Conservation (phyloP, 1,284 basidiomycete genomes). For the Volvariella surrecta region DNA sequence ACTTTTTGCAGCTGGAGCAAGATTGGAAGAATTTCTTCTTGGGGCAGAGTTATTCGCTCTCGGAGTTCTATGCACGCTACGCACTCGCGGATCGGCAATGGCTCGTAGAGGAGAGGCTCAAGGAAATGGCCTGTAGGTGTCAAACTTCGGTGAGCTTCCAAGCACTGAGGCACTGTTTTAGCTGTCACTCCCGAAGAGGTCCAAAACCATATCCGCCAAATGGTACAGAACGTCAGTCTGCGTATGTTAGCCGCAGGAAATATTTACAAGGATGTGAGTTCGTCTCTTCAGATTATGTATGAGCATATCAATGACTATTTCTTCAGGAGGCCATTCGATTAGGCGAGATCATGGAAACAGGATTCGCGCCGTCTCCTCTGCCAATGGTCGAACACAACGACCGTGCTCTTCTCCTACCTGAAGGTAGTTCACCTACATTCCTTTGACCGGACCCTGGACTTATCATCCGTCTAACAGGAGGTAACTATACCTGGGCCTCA, state of each 20-base stretch:
- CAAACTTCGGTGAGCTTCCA: too few species aligned
- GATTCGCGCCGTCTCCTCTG: constrained; percentile 52
- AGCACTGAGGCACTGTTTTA: constrained; percentile 21
- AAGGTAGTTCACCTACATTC: constrained; percentile 33
- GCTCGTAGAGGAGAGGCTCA: constrained; percentile 78
- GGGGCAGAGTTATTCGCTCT: constrained; percentile 76
- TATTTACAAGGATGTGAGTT: constrained; percentile 66
- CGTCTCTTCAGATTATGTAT: not conserved
- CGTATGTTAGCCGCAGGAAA: constrained; percentile 85
- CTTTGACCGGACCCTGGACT: too few species aligned
- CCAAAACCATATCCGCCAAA: constrained; percentile 50
- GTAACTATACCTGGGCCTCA: constrained; percentile 64
- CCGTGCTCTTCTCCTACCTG: constrained; percentile 60
- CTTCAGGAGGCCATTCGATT: constrained; percentile 69
- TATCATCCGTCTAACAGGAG: constrained; percentile 41
- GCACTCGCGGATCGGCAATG: constrained; percentile 67
- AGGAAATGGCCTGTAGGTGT: constrained; percentile 65
- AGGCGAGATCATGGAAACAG: constrained; percentile 65
- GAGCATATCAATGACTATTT: constrained; percentile 6
- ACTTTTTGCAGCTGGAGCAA: constrained; percentile 44
- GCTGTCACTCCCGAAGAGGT: constrained; percentile 71
- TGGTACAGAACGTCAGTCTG: constrained; percentile 67
- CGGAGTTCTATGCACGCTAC: constrained; percentile 74
- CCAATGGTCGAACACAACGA: constrained; percentile 48
- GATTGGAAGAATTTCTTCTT: constrained; percentile 86